Conservation (phyloP, 257 asterid genomes). For the Cordia subcordata region DNA sequence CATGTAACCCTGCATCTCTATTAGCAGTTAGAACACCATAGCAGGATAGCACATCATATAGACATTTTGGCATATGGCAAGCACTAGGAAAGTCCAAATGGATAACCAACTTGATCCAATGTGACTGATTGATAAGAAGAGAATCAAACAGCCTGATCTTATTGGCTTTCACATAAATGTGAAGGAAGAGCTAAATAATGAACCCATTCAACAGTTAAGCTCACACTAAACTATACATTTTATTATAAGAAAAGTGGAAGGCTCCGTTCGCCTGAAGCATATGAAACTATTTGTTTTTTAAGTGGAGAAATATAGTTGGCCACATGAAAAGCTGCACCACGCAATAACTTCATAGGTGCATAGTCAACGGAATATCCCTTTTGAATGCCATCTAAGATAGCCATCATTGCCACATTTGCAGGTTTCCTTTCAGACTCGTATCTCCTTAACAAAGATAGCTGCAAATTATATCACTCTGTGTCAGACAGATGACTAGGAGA, state of each 20-base stretch:
- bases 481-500: neutral
- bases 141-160: too few species aligned
- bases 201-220: neutral
- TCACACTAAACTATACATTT: conserved; percentile 15
- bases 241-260: conserved; percentile 62
- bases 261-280: conserved; percentile 74
- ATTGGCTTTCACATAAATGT: too few species aligned
- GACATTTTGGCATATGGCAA: too few species aligned
- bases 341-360: conserved; percentile 65
- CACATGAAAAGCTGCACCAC: conserved; percentile 90
- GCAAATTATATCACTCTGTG: neutral
- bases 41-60: too few species aligned
- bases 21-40: too few species aligned
- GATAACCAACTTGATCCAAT: too few species aligned
- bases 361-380: conserved; percentile 88
- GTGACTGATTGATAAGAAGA: too few species aligned
- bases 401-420: conserved; percentile 80
- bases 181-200: too few species aligned
- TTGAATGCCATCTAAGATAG: conserved; percentile 84
- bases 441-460: conserved; percentile 67
- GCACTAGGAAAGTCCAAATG: too few species aligned
- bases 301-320: conserved; percentile 74
- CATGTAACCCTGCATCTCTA: too few species aligned
- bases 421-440: conserved; percentile 85
- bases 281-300: conserved; percentile 66